Evolutionary conservation across 192 early-diverging fungal species (phyloP), one percentile per base, ranked within the genome.

Genomic region (Backusella circina): DNA sequence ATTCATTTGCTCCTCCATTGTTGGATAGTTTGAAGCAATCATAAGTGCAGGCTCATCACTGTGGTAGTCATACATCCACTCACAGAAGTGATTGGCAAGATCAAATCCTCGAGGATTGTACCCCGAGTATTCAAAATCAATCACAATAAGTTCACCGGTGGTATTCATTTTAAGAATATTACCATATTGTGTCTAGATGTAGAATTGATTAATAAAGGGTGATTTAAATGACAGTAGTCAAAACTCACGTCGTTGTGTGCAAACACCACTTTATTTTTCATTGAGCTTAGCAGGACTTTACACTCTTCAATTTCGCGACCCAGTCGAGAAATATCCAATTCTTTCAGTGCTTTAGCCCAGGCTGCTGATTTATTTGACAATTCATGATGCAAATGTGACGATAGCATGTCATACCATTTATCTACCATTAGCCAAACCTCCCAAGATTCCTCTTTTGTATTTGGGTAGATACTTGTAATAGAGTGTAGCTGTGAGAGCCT

Each of bases 41-140:
- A 92, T 64, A 1, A 82, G 26, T 70, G 90, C 75, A 38, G 88
- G 72, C 5, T 67, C 10, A 36, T 71, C 72, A 15, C 85, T 72
- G 75, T 94, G 92, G 77, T 96, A 96, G 76, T 96, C 91, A 23
- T 89, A 90, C 72, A 85, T 89, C 93, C 93, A 95, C 64, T 95
- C 94, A 79, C 93, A 92, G 74, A 94, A 94, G 66, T 94, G 93
- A 74, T 95, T 95, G 38, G 87, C 92, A 67, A 95, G 90, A 35
- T 95, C 94, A 57, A 88, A 94, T 23, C 90, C 92, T 15, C 91
- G 88, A 72, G 89, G 88, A 69, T 94, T 94, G 80, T 92, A 94
- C 0, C 92, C 92, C 28, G 92, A 85, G 76, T 95, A 95, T 75
- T 94, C 94, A 75, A 93, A 94, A 70, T 95, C 94, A 15, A 95